A percentile compares a stretch with the other conserved stretches of the same genome.
Conservation (phyloP, 331 rosid genomes). For the Saraca asoca region DNA sequence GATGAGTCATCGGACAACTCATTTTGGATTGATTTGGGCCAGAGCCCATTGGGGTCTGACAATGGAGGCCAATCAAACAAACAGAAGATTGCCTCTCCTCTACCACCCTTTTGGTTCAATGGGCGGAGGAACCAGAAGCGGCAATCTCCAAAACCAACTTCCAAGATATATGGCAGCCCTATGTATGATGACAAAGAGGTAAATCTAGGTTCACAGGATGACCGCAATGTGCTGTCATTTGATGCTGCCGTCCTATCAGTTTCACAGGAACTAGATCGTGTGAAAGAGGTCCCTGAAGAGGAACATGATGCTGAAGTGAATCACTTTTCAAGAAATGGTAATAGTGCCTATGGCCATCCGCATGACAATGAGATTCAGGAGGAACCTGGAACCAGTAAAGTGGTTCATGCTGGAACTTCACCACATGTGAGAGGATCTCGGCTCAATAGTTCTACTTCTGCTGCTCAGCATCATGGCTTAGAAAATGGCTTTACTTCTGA, state of each 20-base stretch:
- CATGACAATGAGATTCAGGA: slow-evolving; percentile 57
- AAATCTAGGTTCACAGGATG: slow-evolving; percentile 49
- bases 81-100: slow-evolving; percentile 75
- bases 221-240: slow-evolving; percentile 68
- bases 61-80: slow-evolving; percentile 53
- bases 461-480: slow-evolving; percentile 44
- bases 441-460: slow-evolving; percentile 45
- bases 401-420: slow-evolving; percentile 35
- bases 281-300: slow-evolving; percentile 76
- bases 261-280: slow-evolving; percentile 79
- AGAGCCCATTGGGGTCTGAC: slow-evolving; percentile 89
- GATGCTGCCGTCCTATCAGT: slow-evolving; percentile 85
- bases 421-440: slow-evolving; percentile 43
- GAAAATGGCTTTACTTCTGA: slow-evolving; percentile 64
- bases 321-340: slow-evolving; percentile 48
- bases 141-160: slow-evolving; percentile 61
- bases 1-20: slow-evolving; percentile 95
- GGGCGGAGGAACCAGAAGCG: slow-evolving; percentile 63
- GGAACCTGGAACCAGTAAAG: slow-evolving; percentile 50
- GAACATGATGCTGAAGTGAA: slow-evolving; percentile 45
- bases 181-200: slow-evolving; percentile 68
- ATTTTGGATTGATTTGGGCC: slow-evolving; percentile 93
- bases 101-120: slow-evolving; percentile 78
- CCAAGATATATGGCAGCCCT: slow-evolving; percentile 82
- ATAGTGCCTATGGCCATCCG: slow-evolving; percentile 5